These are phyloP conservation scores for Chloranthus sessilifolius DNA, from an alignment of 164 flowering plant species.

Conservation along the genomic window DNA sequence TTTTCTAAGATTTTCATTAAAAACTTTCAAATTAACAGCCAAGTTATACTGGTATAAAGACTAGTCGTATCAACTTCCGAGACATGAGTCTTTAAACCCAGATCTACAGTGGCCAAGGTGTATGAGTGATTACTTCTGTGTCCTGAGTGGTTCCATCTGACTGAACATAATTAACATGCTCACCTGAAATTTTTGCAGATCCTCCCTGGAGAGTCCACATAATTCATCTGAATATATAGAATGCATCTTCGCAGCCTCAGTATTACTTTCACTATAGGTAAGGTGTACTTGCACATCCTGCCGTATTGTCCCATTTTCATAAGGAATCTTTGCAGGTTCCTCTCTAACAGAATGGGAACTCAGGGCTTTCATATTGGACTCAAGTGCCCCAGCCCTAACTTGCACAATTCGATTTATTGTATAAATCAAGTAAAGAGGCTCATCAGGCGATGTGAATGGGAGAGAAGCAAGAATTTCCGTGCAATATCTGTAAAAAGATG, in stretches of 20 bases:
- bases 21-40: no score
- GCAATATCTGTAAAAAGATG: slow-evolving; percentile 66
- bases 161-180: background rate
- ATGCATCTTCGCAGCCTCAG: slow-evolving; percentile 28
- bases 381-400: slow-evolving; percentile 83
- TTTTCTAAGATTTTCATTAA: no score
- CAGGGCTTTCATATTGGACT: slow-evolving; percentile 75
- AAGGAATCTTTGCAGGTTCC: slow-evolving; percentile 15
- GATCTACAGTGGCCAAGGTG: no score
- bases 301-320: slow-evolving; percentile 41
- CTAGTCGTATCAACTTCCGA: no score
- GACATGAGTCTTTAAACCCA: no score
- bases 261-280: slow-evolving; percentile 15
- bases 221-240: slow-evolving; percentile 19
- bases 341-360: slow-evolving; percentile 34
- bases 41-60: no score
- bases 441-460: slow-evolving; percentile 84
- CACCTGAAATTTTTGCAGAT: slow-evolving; percentile 70
- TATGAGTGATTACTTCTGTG: no score
- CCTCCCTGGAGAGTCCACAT: slow-evolving; percentile 31
- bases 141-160: no score
- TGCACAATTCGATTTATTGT: slow-evolving; percentile 86
- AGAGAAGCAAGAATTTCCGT: slow-evolving; percentile 83
- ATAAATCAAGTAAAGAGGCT: slow-evolving; percentile 87
- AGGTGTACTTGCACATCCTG: background rate